phyloP scores from a whole-genome alignment of 345 rosid genomes.

The Cardamine resedifolia region DNA sequence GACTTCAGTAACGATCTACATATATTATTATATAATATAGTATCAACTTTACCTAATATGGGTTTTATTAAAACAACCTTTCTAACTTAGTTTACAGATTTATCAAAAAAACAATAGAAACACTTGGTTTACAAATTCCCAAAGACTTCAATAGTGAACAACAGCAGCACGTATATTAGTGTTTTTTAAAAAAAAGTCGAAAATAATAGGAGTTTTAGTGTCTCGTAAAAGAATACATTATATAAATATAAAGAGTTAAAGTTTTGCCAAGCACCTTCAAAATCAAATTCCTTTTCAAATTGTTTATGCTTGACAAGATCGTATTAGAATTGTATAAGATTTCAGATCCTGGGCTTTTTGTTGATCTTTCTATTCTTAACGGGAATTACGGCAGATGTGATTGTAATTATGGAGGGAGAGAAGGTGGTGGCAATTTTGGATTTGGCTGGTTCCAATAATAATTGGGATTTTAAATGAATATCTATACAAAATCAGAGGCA shows the following conservation, averaged over 20 bases:
- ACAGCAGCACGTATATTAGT: neutral
- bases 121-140: neutral
- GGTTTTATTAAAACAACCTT: neutral
- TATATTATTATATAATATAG: neutral
- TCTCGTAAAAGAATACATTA: neutral
- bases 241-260: neutral
- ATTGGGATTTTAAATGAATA: slow-evolving; percentile 4
- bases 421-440: slow-evolving; percentile 4
- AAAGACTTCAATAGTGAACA: neutral
- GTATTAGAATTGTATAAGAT: neutral
- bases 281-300: neutral
- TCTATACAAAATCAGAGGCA: slow-evolving; percentile 22
- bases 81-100: neutral
- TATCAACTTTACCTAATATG: neutral
- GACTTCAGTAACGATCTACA: neutral
- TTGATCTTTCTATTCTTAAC: neutral
- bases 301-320: slow-evolving; percentile 7
- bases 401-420: slow-evolving; percentile 6
- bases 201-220: neutral
- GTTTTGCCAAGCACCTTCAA: neutral
- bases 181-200: too few relatives aligned
- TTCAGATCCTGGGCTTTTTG: neutral
- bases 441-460: slow-evolving; percentile 32
- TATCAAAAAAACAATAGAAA: too few relatives aligned
- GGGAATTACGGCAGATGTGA: slow-evolving; percentile 35